phyloP scores from a whole-genome alignment of 192 early-diverging fungal genomes.

The Podila verticillata region DNA sequence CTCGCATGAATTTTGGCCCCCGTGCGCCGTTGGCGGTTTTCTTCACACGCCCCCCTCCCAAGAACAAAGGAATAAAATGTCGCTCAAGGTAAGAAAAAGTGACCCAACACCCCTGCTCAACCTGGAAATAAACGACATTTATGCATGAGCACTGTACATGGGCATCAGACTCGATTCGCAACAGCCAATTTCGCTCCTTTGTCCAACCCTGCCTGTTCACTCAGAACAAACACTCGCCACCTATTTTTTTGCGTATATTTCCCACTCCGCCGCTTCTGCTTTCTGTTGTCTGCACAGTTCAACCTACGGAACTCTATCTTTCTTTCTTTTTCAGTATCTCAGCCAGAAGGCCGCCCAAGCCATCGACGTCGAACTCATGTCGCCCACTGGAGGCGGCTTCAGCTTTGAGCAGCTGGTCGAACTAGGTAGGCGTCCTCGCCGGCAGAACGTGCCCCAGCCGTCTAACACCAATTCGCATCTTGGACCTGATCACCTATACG shows the following conservation, averaged over 20 bases:
- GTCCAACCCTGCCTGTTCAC: background rate
- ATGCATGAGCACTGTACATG: too few relatives aligned
- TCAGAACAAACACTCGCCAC: background rate
- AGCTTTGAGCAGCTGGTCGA: constrained; percentile 88
- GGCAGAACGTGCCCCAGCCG: background rate
- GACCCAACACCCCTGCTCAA: too few relatives aligned
- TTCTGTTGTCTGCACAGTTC: background rate
- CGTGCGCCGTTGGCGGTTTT: background rate
- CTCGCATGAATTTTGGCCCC: background rate
- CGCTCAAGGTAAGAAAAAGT: too few relatives aligned
- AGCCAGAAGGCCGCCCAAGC: constrained; percentile 72
- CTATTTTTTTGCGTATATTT: background rate
- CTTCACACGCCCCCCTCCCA: too few relatives aligned
- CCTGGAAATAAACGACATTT: too few relatives aligned
- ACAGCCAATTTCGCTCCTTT: background rate
- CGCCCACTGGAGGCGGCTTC: constrained; percentile 79
- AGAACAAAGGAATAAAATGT: too few relatives aligned
- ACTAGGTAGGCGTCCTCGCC: constrained; percentile 47
- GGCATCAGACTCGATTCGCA: too few relatives aligned
- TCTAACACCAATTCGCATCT: background rate
- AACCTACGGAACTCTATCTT: too few relatives aligned
- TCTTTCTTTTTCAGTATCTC: constrained; percentile 51
- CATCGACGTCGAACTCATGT: constrained; percentile 90
- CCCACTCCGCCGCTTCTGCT: background rate
- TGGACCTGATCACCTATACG: background rate